These are phyloP conservation scores for Gossypium herbaceum DNA, from an alignment of 345 rosid genomes.

Conservation along the genomic window DNA sequence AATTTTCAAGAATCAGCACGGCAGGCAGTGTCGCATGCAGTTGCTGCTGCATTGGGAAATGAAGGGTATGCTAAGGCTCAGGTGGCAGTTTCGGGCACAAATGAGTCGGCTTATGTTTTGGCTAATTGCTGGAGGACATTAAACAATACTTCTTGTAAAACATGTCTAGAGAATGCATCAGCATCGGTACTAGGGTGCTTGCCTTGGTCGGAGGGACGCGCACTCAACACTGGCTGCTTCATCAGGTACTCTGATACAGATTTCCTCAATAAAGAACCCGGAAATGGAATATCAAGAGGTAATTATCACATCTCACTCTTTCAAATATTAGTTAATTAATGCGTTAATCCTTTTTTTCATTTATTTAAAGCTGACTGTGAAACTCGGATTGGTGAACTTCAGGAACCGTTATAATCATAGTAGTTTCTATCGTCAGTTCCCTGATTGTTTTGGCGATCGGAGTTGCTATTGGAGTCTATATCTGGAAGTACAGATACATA, in stretches of 20 bases:
- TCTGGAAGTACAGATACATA: constrained; percentile 32
- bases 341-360: background rate
- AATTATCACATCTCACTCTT: background rate
- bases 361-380: background rate
- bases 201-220: constrained; percentile 88
- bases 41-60: constrained; percentile 40
- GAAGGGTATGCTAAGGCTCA: constrained; percentile 49
- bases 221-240: constrained; percentile 82
- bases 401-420: constrained; percentile 58
- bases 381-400: constrained; percentile 22
- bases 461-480: constrained; percentile 45
- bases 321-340: background rate
- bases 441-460: constrained; percentile 59
- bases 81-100: constrained; percentile 27
- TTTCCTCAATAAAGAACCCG: constrained; percentile 58
- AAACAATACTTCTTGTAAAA: constrained; percentile 53
- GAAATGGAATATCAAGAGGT: constrained; percentile 64
- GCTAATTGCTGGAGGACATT: constrained; percentile 81
- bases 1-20: constrained; percentile 44
- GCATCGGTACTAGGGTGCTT: constrained; percentile 53
- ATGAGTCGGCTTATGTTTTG: constrained; percentile 58
- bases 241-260: constrained; percentile 65
- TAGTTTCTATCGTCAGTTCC: constrained; percentile 66
- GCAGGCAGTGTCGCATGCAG: constrained; percentile 41
- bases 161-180: constrained; percentile 72